Base-by-base conservation (phyloP, 2,329 filamentous ascomycete genomes). In the Paraphoma sp. region DNA sequence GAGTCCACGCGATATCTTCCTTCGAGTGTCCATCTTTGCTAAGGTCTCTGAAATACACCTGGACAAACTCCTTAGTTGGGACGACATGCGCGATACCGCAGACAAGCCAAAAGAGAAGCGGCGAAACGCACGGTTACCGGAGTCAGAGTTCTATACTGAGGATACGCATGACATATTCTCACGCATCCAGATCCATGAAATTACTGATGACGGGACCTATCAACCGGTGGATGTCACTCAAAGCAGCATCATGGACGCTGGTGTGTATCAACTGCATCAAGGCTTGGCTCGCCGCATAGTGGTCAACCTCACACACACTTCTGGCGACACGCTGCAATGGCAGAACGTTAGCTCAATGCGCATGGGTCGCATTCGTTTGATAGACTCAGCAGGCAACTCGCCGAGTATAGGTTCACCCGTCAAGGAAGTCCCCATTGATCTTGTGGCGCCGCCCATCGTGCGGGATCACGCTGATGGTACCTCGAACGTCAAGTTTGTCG, bases 1-100 rank as follows among this genome's bases (percentile, higher is more conserved):
- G 43, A 90, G 89, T 45, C 86, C 92, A 1, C 86, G 85, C 18
- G 89, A 89, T 45, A 88, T 92, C 1, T 89, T 87, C 23, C 79
- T 99, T 51, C 87, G 95, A 52, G 90, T 97, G 8, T 92, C 93
- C 47, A 90, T 99, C 58, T 98, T 97, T 74, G 93, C 95, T 16
- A 90, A 90, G 71, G 92, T 97, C 36, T 95, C 92, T 1, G 82
- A 89, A 0, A 97, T 97, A 89, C 95, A 99, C 78, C 84, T 99
- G 18, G 95, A 99, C 76, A 98, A 97, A 80, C 84, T 99, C 48
- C 86, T 97, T 11, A 99, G 95, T 79, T 99, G 95, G 95, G 95
- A 99, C 73, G 95, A 98, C 69, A 97, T 99, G 89, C 88, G 94
- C 56, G 94, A 99, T 76, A 82, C 85, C 23, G 83, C 83, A 2